Evolutionary conservation across 2,329 filamentous ascomycete genomes (phyloP), one percentile per base, ranked within the genome.

Genomic region (Fusarium continuum): DNA sequence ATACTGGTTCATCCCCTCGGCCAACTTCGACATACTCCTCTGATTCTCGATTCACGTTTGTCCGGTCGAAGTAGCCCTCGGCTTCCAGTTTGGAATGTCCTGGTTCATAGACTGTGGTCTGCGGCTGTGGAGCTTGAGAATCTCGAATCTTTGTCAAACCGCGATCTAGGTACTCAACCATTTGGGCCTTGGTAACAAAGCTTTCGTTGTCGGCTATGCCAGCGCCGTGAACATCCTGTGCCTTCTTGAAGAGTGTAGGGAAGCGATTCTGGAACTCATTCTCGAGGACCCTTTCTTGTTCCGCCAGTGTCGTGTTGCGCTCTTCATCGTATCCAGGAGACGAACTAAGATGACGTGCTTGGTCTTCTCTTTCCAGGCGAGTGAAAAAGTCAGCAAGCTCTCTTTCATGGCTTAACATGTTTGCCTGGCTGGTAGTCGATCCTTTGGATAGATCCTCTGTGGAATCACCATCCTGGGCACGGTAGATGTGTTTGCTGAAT

Each of bases 201-300:
- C 79, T 78, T 29, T 63, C 68, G 8, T 61, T 61, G 19, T 71
- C 76, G 23, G 72, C 74, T 31, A 73, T 71, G 20, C 73, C 72
- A 9, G 67, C 59, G 20, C 69, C 69, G 22, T 73, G 70, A 8
- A 79, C 71, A 3, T 78, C 77, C 53, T 76, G 74, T 1, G 75
- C 78, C 59, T 83, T 83, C 35, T 70, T 74, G 67, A 80, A 81
- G 6, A 86, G 72, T 10, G 77, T 75, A 8, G 82, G 79, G 58
- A 81, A 79, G 13, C 75, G 74, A 19, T 72, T 66, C 60, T 79
- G 76, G 49, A 86, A 82, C 52, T 85, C 82, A 1, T 73, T 71
- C 66, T 84, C 83, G 2, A 86, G 75, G 23, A 79, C 76, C 35
- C 75, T 77, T 68, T 86, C 83, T 41, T 81, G 79, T 49, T 77